Evolutionary conservation across 345 rosid species (phyloP), one percentile per base, ranked within the genome.

Genomic region (Arabidopsis arenosa): DNA sequence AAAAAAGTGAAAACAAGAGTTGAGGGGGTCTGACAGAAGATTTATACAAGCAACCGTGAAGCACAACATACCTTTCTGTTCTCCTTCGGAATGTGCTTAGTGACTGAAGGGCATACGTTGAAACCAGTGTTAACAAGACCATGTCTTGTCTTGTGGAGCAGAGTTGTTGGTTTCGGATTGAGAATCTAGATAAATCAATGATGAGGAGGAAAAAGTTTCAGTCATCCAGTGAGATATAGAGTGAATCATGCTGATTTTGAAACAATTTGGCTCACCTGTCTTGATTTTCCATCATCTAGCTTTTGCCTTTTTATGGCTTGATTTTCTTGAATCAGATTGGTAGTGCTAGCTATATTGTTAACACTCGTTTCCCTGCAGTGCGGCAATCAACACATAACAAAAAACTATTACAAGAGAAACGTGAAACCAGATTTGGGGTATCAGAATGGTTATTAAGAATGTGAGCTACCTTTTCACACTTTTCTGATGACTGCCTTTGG

Each of bases 301-400:
- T 90, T 93, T 86, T 96, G 99, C 75, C 92, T 84, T 80, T 96
- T 96, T 66, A 96, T 84, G 15, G 99, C 97, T 84, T 91, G 99
- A 76, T 89, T 90, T 77, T 96, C 98, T 74, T 87, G 96, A 75
- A 80, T 88, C 66, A 93, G 79, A 78, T 48, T 81, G 67, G 86
- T 79, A 60, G 90, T 84, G 41, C 83, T 85, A 51, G 82, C 62
- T 21, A 69, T 26, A 15, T 66, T 70, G 63, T 79, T 84, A 35
- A 66, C 66, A 56, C 26, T 85, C 14, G 75, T 65, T 33, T 62
- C 83, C 79, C 98, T 92, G 71, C 30, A 76, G 30, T 5, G 8
- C 60, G 52, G 14, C 36, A 74, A 5, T 56, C 70, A 43, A 53
- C 44, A 15, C 61, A 75, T 6, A 23, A 8, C 3, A 23, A 23